Evolutionary conservation across 257 asterid genomes (phyloP).

Genomic region (Petrea volubilis): DNA sequence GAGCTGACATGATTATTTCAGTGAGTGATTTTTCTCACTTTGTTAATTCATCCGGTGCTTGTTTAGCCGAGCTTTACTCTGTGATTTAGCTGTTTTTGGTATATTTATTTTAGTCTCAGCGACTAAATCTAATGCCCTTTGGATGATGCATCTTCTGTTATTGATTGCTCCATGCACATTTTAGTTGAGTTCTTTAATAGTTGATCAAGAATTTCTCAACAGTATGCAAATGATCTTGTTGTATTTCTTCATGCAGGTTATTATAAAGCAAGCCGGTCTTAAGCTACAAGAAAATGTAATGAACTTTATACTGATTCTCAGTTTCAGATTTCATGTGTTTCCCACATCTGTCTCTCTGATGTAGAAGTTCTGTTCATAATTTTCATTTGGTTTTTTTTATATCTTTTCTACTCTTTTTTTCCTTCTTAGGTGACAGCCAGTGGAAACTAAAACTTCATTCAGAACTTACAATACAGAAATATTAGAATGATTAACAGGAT

Average conservation of each 20-base stretch:
- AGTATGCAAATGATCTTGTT: slow-evolving; percentile 21
- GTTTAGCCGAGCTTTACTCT: slow-evolving; percentile 16
- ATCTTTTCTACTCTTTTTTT: neutral
- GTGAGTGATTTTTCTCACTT: slow-evolving; percentile 52
- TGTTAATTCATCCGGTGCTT: slow-evolving; percentile 22
- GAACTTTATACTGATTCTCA: slow-evolving; percentile 1
- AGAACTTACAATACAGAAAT: neutral
- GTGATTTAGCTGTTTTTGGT: slow-evolving; percentile 9
- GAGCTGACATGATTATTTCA: slow-evolving; percentile 92
- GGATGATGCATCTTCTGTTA: neutral
- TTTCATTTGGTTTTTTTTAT: neutral
- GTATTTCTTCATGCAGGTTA: slow-evolving; percentile 56
- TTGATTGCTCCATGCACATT: slow-evolving; percentile 2
- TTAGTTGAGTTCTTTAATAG: neutral
- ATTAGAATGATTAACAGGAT: neutral
- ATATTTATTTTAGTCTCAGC: neutral
- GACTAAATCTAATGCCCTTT: slow-evolving; percentile 3
- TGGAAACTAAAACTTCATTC: slow-evolving; percentile 5
- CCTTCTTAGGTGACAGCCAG: neutral
- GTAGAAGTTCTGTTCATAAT: neutral
- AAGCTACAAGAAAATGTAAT: slow-evolving; percentile 91
- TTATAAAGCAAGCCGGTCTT: slow-evolving; percentile 91
- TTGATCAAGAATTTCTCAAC: neutral
- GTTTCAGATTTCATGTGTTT: slow-evolving; percentile 14
- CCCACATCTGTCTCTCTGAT: slow-evolving; percentile 10